Evolutionary conservation across 352 stramenopile genomes (phyloP).

Genomic region (Globisporangium spinosum): DNA sequence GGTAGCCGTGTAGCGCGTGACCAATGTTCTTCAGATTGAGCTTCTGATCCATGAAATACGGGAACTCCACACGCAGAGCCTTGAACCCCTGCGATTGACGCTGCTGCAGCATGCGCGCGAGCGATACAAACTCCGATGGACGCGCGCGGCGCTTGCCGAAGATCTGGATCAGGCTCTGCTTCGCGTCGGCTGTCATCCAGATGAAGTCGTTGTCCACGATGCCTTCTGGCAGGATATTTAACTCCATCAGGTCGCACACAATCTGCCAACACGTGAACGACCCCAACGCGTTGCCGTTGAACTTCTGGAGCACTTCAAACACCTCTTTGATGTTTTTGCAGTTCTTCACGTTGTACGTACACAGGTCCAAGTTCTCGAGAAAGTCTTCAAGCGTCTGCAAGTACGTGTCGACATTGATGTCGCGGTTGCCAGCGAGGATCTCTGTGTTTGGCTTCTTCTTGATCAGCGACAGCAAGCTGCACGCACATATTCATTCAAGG

Average conservation of each 20-base stretch:
- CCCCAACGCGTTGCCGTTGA: constrained; percentile 66
- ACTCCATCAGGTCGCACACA: constrained; percentile 71
- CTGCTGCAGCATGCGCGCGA: constrained; percentile 67
- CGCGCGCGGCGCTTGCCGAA: constrained; percentile 76
- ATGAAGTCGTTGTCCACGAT: constrained; percentile 70
- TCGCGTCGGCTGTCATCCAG: constrained; percentile 74
- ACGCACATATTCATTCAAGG: neutral
- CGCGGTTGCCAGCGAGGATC: constrained; percentile 53
- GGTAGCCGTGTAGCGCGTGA: constrained; percentile 75
- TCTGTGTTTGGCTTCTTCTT: constrained; percentile 51
- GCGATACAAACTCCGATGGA: constrained; percentile 58
- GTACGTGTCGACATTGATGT: constrained; percentile 54
- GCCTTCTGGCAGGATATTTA: constrained; percentile 59
- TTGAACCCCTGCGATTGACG: constrained; percentile 79
- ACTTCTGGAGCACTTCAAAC: constrained; percentile 64
- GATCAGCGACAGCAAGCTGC: constrained; percentile 40
- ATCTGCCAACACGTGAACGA: constrained; percentile 88
- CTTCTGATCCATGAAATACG: constrained; percentile 77
- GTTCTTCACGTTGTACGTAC: constrained; percentile 50
- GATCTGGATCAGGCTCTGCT: constrained; percentile 79
- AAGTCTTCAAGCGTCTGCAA: constrained; percentile 70
- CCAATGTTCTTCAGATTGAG: constrained; percentile 82
- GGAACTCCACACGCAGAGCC: constrained; percentile 75
- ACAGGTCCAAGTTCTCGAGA: constrained; percentile 56
- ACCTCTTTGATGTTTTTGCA: constrained; percentile 44